Evolutionary conservation across 2,329 filamentous ascomycete species (phyloP), one percentile per base, ranked within the genome.

Genomic region (Aspergillus sp.): DNA sequence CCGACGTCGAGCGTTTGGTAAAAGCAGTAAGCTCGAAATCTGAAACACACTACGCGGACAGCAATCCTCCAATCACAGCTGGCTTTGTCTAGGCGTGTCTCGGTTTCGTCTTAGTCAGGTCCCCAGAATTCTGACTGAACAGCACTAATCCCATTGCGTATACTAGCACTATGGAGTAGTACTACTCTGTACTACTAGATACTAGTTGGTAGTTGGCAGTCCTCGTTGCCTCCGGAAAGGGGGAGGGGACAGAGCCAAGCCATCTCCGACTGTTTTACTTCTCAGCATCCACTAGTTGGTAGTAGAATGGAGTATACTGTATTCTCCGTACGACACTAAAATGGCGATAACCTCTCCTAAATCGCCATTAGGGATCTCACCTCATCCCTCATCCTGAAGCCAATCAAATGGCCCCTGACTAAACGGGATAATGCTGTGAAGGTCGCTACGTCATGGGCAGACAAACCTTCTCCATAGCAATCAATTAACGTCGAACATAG

Each of bases 1-100:
- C 32, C 32, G 32, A 36, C 32, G 51, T 55, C 25, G 30, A 54
- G 51, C 28, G 57, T 50, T 50, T 36, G 32, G 12, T 36, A 36
- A 36, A 36, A 36, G 12, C 32, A 28, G 39, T 19, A 60, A 61
- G 53, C 57, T 62, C 49, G 21, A 58, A 55, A 64, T 63, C 65
- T 67, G 65, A 68, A 68, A 67, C 63, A 64, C 58, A 51, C 63
- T 58, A 65, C 60, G 58, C 51, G 58, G 48, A 38, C 55, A 17
- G 17, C 7, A 52, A 39, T 54, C 57, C 41, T 41, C 64, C 65
- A 67, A 67, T 66, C 55, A 65, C 21, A 28, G 28, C 25, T 43
- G 43, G 48, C n/a, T 2, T 10, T 19, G 19, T n/a, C 36, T 19
- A 25, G 53, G 53, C 41, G 41, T 55, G 53, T 55, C 53, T 55